Evolutionary conservation across 1,284 basidiomycete species (phyloP).

Genomic region (Mycosarcoma maydis): DNA sequence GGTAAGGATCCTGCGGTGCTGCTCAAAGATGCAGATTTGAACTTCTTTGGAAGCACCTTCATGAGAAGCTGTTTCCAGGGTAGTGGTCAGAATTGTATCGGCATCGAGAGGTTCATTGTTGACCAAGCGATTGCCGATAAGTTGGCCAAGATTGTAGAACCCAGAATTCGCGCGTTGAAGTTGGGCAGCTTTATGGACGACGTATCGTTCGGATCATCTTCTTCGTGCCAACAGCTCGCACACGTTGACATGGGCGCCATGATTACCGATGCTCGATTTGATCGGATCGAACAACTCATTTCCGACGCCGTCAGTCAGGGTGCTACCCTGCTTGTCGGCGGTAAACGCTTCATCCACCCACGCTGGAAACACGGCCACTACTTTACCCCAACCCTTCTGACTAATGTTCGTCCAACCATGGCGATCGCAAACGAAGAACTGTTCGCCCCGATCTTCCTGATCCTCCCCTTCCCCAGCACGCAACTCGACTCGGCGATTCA

Average conservation of each 20-base stretch:
- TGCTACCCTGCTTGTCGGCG: slow-evolving; percentile 77
- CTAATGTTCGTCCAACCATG: slow-evolving; percentile 74
- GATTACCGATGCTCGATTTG: slow-evolving; percentile 78
- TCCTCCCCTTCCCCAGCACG: slow-evolving; percentile 70
- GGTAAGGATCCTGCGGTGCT: slow-evolving; percentile 72
- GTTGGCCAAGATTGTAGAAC: slow-evolving; percentile 70
- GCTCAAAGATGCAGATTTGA: slow-evolving; percentile 69
- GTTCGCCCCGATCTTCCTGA: slow-evolving; percentile 62
- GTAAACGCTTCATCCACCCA: slow-evolving; percentile 74
- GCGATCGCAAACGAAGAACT: slow-evolving; percentile 61
- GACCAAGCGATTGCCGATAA: slow-evolving; percentile 78
- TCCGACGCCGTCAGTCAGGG: slow-evolving; percentile 78
- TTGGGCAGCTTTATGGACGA: slow-evolving; percentile 62
- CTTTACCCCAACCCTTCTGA: slow-evolving; percentile 87
- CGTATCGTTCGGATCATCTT: slow-evolving; percentile 35
- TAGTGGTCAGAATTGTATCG: slow-evolving; percentile 89
- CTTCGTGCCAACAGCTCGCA: not conserved
- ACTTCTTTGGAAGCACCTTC: slow-evolving; percentile 70
- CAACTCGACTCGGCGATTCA: slow-evolving; percentile 84
- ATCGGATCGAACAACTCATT: slow-evolving; percentile 77
- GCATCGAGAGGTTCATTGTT: slow-evolving; percentile 90
- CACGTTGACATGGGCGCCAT: slow-evolving; percentile 80
- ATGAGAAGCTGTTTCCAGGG: slow-evolving; percentile 73
- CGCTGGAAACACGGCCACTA: slow-evolving; percentile 76
- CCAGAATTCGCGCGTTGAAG: slow-evolving; percentile 50